phyloP scores from a whole-genome alignment of 2,329 filamentous ascomycete genomes.

The Sporothrix globosa region DNA sequence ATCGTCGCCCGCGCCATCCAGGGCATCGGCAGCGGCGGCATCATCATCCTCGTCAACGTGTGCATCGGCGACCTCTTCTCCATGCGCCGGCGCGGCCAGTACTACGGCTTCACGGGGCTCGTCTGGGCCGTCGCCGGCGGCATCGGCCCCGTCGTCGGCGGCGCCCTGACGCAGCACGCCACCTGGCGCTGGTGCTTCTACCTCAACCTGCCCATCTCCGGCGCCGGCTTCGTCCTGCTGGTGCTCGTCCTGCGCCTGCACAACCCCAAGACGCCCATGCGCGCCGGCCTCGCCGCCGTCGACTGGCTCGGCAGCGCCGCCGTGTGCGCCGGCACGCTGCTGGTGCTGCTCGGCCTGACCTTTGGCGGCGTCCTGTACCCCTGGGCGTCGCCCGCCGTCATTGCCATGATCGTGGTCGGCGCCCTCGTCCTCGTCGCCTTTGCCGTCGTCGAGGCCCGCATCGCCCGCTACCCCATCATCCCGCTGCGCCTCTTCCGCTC shows the following conservation, averaged over 20 bases:
- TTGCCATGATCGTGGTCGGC: conserved; percentile 79
- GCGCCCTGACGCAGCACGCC: conserved; percentile 62
- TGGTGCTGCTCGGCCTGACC: conserved; percentile 84
- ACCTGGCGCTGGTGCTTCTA: conserved; percentile 71
- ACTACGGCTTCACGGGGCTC: conserved; percentile 67
- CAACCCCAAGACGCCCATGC: conserved; percentile 66
- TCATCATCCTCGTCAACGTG: conserved; percentile 57
- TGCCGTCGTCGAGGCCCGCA: conserved; percentile 69
- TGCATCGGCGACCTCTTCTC: conserved; percentile 60
- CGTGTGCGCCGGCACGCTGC: conserved; percentile 77
- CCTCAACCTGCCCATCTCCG: conserved; percentile 57
- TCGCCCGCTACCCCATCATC: conserved; percentile 78
- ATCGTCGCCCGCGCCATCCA: conserved; percentile 55
- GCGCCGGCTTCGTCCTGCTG: conserved; percentile 53
- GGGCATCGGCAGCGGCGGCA: conserved; percentile 56
- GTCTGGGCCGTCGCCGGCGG: conserved; percentile 69
- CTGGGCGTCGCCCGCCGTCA: conserved; percentile 73
- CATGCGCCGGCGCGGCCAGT: conserved; percentile 49
- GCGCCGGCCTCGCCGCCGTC: conserved; percentile 64
- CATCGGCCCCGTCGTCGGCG: conserved; percentile 64
- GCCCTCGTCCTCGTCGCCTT: conserved; percentile 66
- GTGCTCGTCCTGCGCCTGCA: conserved; percentile 69
- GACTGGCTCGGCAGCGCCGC: conserved; percentile 60
- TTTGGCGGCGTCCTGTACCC: conserved; percentile 77
- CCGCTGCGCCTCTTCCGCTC: conserved; percentile 71